Base-by-base conservation (phyloP, 2,329 filamentous ascomycete genomes). In the Trichoderma sp. region DNA sequence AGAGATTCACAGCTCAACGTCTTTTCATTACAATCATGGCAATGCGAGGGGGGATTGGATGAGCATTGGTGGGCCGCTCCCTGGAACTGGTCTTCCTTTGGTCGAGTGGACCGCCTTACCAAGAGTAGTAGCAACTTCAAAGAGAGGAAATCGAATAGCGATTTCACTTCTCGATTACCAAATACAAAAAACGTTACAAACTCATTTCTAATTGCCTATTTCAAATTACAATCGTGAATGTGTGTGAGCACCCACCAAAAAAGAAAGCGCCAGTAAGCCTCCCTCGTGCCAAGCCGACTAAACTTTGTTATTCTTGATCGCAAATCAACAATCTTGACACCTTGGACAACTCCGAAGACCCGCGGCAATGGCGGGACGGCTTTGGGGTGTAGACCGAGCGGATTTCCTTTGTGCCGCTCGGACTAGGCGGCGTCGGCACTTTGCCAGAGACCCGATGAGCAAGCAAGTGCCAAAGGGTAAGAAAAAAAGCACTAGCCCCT, bases 1-100 rank as follows among this genome's bases (percentile, higher is more conserved):
- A 55, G 40, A 65, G 55, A 65, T 65, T 49, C 55, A 62, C 58
- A 35, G 29, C 66, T 64, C 40, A 55, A 59, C 47, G 65, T 68
- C 65, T 61, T 31, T 43, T 56, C 57, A 31, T 52, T 43, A 49
- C 40, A 49, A 61, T 60, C 65, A 68, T 60, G 65, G 65, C 65
- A 68, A 68, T 68, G 65, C 65, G 57, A 62, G 43, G 47, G 47
- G 47, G 47, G 47, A 49, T 21, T 24, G 47, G 61, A 52, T 43
- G 27, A 43, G 21, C 65, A 68, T 55, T 21, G 53, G 55, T 59
- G 63, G 63, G 63, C 63, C 63, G 63, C 63, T 67, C 63, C 63
- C 63, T 67, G 63, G 63, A 59, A 67, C 63, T 37, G 63, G 63
- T 67, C 63, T 67, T 67, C 63, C 63, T 52, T 59, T 67, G 63